A percentile compares a stretch with the other conserved stretches of the same genome.
Conservation (phyloP, 1,139 yeast species). For the Ogataea hybrid region DNA sequence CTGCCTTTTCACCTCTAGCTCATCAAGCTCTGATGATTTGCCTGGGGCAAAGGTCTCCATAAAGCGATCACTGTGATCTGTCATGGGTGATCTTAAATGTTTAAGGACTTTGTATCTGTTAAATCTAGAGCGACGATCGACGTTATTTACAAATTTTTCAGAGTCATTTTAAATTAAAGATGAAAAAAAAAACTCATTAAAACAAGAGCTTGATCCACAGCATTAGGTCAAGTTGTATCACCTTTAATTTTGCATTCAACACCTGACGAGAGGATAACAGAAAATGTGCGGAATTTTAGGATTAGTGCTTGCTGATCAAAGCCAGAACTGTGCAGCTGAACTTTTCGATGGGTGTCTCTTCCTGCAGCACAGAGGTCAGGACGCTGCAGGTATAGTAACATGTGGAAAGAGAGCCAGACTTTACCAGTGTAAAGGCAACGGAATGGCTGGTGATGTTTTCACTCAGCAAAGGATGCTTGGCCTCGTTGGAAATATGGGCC, state of each 20-base stretch:
- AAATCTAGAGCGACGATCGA: slow-evolving; percentile 11
- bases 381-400: slow-evolving; percentile 98
- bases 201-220: not conserved
- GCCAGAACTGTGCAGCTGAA: slow-evolving; percentile 78
- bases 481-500: slow-evolving; percentile 91
- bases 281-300: slow-evolving; percentile 95
- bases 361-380: slow-evolving; percentile 97
- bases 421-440: slow-evolving; percentile 97
- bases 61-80: slow-evolving; percentile 20
- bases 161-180: slow-evolving; percentile 6
- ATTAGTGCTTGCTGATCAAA: slow-evolving; percentile 75
- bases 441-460: slow-evolving; percentile 98
- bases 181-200: not conserved
- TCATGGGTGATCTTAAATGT: slow-evolving; percentile 2
- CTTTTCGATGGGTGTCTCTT: slow-evolving; percentile 91
- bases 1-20: slow-evolving; percentile 25
- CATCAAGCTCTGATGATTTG: slow-evolving; percentile 9
- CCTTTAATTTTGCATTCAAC: too few species aligned
- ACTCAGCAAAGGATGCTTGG: slow-evolving; percentile 76
- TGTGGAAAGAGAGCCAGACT: slow-evolving; percentile 93
- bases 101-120: too few species aligned
- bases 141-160: slow-evolving; percentile 5
- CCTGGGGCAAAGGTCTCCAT: slow-evolving; percentile 21
- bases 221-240: not conserved
- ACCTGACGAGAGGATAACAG: not conserved